Percentiles rank a stretch among this genome's conserved stretches.
phyloP scores from a whole-genome alignment of 2,329 filamentous ascomycete species.

The Aureobasidium zeae region DNA sequence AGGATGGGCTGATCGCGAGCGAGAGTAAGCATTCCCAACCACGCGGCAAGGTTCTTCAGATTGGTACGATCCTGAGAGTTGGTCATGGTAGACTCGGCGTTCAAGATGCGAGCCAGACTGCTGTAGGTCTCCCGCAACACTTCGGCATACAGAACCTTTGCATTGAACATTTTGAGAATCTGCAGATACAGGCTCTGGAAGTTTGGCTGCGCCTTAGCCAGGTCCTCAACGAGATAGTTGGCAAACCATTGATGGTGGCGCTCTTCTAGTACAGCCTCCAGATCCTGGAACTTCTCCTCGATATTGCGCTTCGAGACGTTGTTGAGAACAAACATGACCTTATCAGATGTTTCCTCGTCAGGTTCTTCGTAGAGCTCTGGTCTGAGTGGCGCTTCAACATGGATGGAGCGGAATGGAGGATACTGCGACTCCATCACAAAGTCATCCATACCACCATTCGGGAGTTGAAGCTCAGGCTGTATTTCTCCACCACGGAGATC shows the following conservation, averaged over 20 bases:
- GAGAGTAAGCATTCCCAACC: conserved; percentile 87
- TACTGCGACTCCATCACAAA: conserved; percentile 51
- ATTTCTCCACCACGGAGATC: conserved; percentile 22
- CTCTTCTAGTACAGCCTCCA: conserved; percentile 67
- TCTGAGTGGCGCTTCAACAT: conserved; percentile 59
- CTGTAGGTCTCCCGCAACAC: conserved; percentile 89
- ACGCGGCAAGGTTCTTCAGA: conserved; percentile 85
- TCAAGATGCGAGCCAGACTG: conserved; percentile 76
- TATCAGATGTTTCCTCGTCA: conserved; percentile 75
- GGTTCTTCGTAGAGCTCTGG: conserved; percentile 69
- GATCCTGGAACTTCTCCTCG: conserved; percentile 70
- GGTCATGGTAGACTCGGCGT: conserved; percentile 77
- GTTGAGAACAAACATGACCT: conserved; percentile 91
- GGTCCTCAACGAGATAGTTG: conserved; percentile 85
- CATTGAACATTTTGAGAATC: conserved; percentile 71
- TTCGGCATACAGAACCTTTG: conserved; percentile 72
- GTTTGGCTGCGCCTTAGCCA: conserved; percentile 94
- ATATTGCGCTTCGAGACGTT: conserved; percentile 90
- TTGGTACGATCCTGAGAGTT: conserved; percentile 77
- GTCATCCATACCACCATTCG: conserved; percentile 65
- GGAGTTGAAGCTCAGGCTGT: conserved; percentile 29
- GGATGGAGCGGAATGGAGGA: conserved; percentile 68
- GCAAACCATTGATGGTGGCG: conserved; percentile 95
- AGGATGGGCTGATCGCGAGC: conserved; percentile 92
- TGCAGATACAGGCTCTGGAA: conserved; percentile 91